Percentiles rank a stretch among this genome's conserved stretches.
Conservation (phyloP, 768 basidiomycete species). For the Pleurotus citrinopileatus region DNA sequence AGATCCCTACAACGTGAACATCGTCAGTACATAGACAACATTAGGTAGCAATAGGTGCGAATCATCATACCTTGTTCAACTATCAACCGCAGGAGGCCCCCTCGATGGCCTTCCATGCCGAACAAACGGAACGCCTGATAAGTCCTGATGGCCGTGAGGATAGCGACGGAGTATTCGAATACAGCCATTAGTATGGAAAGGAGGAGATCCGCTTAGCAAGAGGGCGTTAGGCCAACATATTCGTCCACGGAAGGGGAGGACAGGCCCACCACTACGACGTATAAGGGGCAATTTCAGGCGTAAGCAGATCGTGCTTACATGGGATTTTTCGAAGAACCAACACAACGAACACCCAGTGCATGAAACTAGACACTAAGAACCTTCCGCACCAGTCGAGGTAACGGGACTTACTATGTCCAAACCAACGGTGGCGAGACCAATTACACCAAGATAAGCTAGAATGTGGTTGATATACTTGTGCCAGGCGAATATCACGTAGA, state of each 20-base stretch:
- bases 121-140: constrained; percentile 20
- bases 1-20: constrained; percentile 15
- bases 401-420: constrained; percentile 21
- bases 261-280: neutral
- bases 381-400: neutral
- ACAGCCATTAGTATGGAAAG: constrained; percentile 25
- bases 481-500: constrained; percentile 23
- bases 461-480: constrained; percentile 16
- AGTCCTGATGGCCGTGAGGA: constrained; percentile 22
- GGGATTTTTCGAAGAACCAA: constrained; percentile 18
- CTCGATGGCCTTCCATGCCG: constrained; percentile 16
- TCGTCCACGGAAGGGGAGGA: neutral
- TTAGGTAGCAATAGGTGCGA: neutral
- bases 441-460: constrained; percentile 18
- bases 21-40: neutral
- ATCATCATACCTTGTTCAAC: constrained; percentile 30
- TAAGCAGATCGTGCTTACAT: constrained; percentile 5
- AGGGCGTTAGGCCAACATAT: neutral
- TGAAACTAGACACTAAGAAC: constrained; percentile 15
- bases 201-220: constrained; percentile 14
- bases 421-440: constrained; percentile 19
- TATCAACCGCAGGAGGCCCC: constrained; percentile 20
- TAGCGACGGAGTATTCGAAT: constrained; percentile 22
- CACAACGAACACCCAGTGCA: constrained; percentile 20
- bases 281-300: neutral